Percentiles rank a stretch among this genome's conserved stretches.
Evolutionary conservation across 1,284 basidiomycete genomes (phyloP).

Genomic region (Austropuccinia psidii): DNA sequence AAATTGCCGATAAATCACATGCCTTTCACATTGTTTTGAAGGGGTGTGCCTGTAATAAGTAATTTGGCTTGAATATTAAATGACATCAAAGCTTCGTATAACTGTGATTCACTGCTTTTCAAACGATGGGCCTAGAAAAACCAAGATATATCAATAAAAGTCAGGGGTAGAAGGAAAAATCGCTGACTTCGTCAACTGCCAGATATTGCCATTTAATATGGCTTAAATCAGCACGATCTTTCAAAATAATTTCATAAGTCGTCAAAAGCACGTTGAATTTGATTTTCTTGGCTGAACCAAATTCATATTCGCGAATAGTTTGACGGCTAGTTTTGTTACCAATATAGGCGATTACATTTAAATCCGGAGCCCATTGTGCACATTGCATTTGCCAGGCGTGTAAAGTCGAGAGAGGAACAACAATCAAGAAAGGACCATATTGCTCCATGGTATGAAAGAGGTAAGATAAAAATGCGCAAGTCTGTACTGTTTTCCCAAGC

Average conservation of each 20-base stretch:
- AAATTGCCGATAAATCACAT: conserved; percentile 42
- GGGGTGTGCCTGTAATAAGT: conserved; percentile 93
- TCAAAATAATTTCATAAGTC: conserved; percentile 91
- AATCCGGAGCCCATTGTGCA: conserved; percentile 85
- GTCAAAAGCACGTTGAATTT: conserved; percentile 96
- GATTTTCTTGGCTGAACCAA: conserved; percentile 72
- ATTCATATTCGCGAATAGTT: conserved; percentile 86
- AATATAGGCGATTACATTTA: conserved; percentile 96
- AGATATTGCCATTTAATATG: conserved; percentile 97
- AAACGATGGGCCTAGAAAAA: conserved; percentile 74
- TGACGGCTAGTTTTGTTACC: conserved; percentile 81
- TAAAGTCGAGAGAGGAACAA: conserved; percentile 95
- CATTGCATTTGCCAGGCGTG: conserved; percentile 98
- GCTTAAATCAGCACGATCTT: conserved; percentile 78
- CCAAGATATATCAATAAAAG: not conserved
- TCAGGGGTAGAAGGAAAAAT: not conserved
- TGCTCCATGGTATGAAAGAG: conserved; percentile 88
- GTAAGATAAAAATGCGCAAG: conserved; percentile 88
- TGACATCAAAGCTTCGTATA: conserved; percentile 85
- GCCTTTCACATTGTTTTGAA: conserved; percentile 99
- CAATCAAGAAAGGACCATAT: conserved; percentile 94
- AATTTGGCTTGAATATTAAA: conserved; percentile 87
- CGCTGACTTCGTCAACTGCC: conserved; percentile 81
- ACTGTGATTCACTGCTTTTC: conserved; percentile 94
- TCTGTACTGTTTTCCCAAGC: conserved; percentile 95